Base-by-base conservation (phyloP, 257 asterid genomes). In the Solanum sitiens region DNA sequence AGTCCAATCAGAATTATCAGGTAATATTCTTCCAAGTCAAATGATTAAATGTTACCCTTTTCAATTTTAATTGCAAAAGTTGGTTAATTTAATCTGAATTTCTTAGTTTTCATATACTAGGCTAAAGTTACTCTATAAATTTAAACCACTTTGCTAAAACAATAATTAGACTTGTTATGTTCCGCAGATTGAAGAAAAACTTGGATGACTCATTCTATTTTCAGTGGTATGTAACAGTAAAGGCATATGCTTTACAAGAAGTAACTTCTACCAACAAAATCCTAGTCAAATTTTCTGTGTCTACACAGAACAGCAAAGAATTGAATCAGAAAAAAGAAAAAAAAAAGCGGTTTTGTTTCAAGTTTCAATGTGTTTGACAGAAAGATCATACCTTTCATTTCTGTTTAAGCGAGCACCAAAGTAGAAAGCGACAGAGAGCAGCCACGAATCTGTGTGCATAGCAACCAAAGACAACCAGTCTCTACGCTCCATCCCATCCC, bases 391-490 rank as follows among this genome's bases (percentile, higher is more conserved):
- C 89, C 89, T 87, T 45, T 87, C 89, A 30, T 87, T 87, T 45
- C 89, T 73, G 73, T 87, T 87, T 45, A 87, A 85, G 42, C 89
- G 84, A 72, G 89, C 89, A 42, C 89, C 89, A 30, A 83, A 87
- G 85, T 87, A 87, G 87, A 83, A 87, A 75, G 89, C 84, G 37
- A 87, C 89, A 83, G 89, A 87, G 74, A 87, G 89, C 70, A 87
- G 50, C 89, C 89, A 87, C 2, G 87, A 83, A 84, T 83, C 89
- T n/a, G 89, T 87, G 86, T 87, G 89, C 87, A 87, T 86, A 67
- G 89, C 87, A 71, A 87, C 89, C 67, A 87, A 83, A 25, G 87
- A 84, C 84, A 87, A 45, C 89, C 89, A 87, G 30, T 87, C 89
- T 30, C 87, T 75, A 21, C 86, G 59, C 39, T 47, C 79, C 89